phyloP scores from a whole-genome alignment of 116 monocot species.

The Zostera marina region DNA sequence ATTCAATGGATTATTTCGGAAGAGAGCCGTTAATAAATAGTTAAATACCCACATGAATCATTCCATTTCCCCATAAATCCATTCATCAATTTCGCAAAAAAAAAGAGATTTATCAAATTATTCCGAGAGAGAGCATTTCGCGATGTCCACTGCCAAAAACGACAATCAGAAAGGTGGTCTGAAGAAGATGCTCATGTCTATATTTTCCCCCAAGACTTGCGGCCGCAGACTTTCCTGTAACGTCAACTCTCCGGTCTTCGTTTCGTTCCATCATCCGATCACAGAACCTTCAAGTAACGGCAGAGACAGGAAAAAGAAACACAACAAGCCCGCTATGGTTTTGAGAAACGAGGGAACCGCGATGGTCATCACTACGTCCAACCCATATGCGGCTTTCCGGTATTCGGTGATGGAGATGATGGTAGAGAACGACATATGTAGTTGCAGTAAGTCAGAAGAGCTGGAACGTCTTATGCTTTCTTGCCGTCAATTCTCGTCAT shows the following conservation, averaged over 20 bases:
- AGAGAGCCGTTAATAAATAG: no score
- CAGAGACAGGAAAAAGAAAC: background rate
- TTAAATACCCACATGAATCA: no score
- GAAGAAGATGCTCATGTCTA: constrained; percentile 4
- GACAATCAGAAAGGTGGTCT: constrained; percentile 6
- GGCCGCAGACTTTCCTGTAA: constrained; percentile 2
- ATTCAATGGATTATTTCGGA: no score
- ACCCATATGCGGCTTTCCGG: constrained; percentile 65
- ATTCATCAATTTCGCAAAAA: no score
- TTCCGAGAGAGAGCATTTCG: no score
- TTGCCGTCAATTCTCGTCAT: constrained; percentile 37
- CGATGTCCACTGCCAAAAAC: background rate
- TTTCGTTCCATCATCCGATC: constrained; percentile 5
- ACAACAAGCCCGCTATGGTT: background rate
- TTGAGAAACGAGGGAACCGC: constrained; percentile 25
- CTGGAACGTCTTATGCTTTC: constrained; percentile 50
- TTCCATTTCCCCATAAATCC: no score
- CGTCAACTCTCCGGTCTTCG: constrained; percentile 10
- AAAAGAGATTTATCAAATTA: no score
- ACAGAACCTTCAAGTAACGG: background rate
- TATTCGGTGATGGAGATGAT: constrained; percentile 96
- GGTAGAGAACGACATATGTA: constrained; percentile 26
- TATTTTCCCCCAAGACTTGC: constrained; percentile 6
- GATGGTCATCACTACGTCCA: constrained; percentile 59
- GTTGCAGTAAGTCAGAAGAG: constrained; percentile 26